Evolutionary conservation across 202 grass and related monocot genomes (phyloP).

Genomic region (Carex arenaria): DNA sequence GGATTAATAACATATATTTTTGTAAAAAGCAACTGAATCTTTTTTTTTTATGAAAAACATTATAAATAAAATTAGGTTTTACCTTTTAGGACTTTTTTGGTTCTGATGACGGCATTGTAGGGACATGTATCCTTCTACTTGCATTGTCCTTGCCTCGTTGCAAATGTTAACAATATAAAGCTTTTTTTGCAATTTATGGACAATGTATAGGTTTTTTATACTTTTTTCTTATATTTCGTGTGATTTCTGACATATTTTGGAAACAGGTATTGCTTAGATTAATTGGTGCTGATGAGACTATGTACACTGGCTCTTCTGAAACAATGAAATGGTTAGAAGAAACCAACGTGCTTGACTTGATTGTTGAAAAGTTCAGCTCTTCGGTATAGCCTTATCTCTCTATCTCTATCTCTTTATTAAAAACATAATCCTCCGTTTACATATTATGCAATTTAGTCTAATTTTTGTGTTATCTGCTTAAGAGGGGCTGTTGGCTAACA

Average conservation of each 20-base stretch:
- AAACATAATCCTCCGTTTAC: conserved; percentile 4
- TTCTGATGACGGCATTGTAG: not conserved
- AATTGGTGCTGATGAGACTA: conserved; percentile 96
- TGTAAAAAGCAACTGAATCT: not conserved
- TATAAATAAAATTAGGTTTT: not conserved
- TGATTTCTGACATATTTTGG: conserved; percentile 12
- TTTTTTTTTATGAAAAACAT: not conserved
- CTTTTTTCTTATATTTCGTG: not conserved
- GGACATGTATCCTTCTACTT: not conserved
- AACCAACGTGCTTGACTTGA: conserved; percentile 91
- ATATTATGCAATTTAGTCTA: conserved; percentile 3
- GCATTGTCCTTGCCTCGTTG: not conserved
- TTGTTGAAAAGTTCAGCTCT: conserved; percentile 90
- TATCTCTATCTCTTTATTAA: not conserved
- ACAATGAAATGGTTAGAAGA: conserved; percentile 91
- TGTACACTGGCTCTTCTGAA: conserved; percentile 80
- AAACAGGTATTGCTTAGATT: conserved; percentile 88
- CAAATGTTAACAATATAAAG: not conserved
- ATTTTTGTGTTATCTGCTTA: conserved; percentile 17
- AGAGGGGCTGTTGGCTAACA: not conserved
- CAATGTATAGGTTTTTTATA: not conserved
- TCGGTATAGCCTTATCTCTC: conserved; percentile 49
- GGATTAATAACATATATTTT: not conserved
- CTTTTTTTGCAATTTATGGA: not conserved
- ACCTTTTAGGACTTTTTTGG: not conserved